Percentiles rank a stretch among this genome's conserved stretches.
Conservation (phyloP, 768 basidiomycete species). For the Exidia glandulosa region DNA sequence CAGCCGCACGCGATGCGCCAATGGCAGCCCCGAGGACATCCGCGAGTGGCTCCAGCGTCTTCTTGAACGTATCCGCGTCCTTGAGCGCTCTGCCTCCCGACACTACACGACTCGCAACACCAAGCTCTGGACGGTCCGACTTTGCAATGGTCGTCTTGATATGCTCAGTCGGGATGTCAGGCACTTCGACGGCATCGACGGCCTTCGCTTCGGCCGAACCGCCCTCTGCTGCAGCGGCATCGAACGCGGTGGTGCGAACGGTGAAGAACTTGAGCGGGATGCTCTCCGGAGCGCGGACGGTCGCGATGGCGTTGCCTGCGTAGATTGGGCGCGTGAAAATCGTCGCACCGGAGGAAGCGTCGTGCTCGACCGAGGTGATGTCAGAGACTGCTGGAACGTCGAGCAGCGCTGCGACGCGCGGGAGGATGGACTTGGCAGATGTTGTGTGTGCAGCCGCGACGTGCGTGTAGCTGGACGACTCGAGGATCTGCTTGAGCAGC, state of each 20-base stretch:
- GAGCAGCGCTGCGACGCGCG: conserved; percentile 83
- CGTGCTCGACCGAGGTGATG: conserved; percentile 71
- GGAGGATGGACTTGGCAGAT: conserved; percentile 83
- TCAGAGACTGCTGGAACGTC: conserved; percentile 87
- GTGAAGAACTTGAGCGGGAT: conserved; percentile 90
- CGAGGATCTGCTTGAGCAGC: conserved; percentile 64
- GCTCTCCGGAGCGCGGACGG: conserved; percentile 67
- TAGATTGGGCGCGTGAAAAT: conserved; percentile 93
- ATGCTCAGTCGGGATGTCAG: conserved; percentile 48
- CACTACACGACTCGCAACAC: conserved; percentile 76
- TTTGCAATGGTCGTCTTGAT: conserved; percentile 68
- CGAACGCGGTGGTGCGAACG: conserved; percentile 84
- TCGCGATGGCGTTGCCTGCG: conserved; percentile 94
- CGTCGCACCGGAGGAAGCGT: conserved; percentile 56
- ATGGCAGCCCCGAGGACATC: conserved; percentile 91
- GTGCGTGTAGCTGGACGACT: conserved; percentile 68
- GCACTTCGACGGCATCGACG: conserved; percentile 51
- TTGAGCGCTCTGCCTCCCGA: conserved; percentile 94
- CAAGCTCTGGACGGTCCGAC: conserved; percentile 88
- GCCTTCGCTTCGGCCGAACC: conserved; percentile 48
- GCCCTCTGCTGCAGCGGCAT: conserved; percentile 43
- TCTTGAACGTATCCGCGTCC: conserved; percentile 85
- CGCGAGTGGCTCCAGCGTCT: conserved; percentile 80
- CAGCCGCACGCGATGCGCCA: conserved; percentile 95
- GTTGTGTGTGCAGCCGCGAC: conserved; percentile 89